Evolutionary conservation across 768 basidiomycete genomes (phyloP).

Genomic region (Phanerodontia chrysosporium): DNA sequence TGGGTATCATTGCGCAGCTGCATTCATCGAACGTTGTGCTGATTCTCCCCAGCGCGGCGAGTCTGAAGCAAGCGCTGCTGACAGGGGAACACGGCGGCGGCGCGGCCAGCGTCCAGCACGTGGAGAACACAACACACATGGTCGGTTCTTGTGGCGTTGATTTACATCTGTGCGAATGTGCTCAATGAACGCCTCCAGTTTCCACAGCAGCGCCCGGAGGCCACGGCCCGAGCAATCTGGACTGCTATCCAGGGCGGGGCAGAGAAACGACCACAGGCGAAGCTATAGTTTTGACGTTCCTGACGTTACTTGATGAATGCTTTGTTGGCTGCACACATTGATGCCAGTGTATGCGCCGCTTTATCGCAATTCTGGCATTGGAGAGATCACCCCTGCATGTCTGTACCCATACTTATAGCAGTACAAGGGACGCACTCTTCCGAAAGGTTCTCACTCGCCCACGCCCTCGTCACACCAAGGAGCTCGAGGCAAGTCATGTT

Average conservation of each 20-base stretch:
- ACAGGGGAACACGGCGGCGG: not conserved
- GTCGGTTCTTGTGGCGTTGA: not conserved
- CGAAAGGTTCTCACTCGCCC: too few relatives aligned
- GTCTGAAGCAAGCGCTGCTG: not conserved
- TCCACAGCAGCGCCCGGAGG: not conserved
- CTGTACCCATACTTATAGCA: too few relatives aligned
- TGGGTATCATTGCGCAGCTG: not conserved
- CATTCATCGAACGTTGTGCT: not conserved
- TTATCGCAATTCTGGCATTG: too few relatives aligned
- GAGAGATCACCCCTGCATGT: too few relatives aligned
- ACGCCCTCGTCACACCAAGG: too few relatives aligned
- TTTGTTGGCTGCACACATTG: too few relatives aligned
- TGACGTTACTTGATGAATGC: too few relatives aligned
- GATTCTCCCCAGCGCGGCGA: not conserved
- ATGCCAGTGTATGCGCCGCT: too few relatives aligned
- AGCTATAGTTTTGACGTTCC: too few relatives aligned
- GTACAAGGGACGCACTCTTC: too few relatives aligned
- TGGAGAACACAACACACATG: not conserved
- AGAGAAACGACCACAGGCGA: not conserved
- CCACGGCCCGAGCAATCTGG: not conserved
- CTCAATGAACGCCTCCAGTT: not conserved
- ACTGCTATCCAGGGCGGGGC: not conserved
- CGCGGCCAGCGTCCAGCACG: not conserved
- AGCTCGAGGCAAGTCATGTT: not conserved
- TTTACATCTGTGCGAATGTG: not conserved